Conservation (phyloP, 768 basidiomycete genomes). For the Mycena amicta region DNA sequence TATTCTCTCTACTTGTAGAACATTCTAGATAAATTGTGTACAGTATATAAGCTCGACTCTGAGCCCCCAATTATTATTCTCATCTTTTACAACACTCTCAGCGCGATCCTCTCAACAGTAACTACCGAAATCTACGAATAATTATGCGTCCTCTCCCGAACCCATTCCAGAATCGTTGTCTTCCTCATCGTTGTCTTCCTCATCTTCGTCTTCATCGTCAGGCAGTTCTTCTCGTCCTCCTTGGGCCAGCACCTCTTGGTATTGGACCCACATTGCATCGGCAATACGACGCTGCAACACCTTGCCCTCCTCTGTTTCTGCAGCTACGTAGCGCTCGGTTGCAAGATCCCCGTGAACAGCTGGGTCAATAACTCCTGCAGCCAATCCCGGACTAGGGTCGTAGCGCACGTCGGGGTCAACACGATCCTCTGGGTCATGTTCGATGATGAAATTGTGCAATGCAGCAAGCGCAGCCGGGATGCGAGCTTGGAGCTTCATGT, state of each 20-base stretch:
- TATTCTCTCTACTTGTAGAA: too few relatives aligned
- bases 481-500: conserved; percentile 24
- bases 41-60: too few relatives aligned
- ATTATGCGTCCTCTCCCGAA: not conserved
- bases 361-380: conserved; percentile 4
- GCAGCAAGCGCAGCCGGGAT: conserved; percentile 24
- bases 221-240: not conserved
- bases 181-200: not conserved
- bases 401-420: not conserved
- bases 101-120: too few relatives aligned
- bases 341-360: conserved; percentile 4
- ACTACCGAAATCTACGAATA: not conserved
- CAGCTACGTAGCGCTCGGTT: conserved; percentile 1
- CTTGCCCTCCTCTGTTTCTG: conserved; percentile 1
- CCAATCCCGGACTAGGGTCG: conserved; percentile 9
- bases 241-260: conserved; percentile 1
- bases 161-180: not conserved
- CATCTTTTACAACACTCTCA: too few relatives aligned
- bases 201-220: not conserved
- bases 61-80: too few relatives aligned
- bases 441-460: conserved; percentile 31
- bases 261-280: conserved; percentile 9
- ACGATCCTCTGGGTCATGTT: conserved; percentile 16
- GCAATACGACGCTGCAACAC: conserved; percentile 4
- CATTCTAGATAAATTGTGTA: too few relatives aligned